Base-by-base conservation (phyloP, 176 grass and related monocot species). In the Cocos nucifera region DNA sequence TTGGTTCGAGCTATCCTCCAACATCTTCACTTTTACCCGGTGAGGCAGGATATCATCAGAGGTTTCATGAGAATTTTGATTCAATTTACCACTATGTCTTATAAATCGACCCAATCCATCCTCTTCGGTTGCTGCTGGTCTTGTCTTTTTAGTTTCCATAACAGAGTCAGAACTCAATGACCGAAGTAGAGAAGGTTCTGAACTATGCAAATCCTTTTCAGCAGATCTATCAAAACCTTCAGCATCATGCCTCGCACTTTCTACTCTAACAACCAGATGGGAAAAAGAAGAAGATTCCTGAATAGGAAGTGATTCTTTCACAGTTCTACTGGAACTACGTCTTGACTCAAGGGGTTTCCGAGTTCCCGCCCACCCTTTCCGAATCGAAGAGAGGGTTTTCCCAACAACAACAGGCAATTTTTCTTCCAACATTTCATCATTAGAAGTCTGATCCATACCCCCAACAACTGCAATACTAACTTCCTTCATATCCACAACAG, bases 341-440 rank as follows among this genome's bases (percentile, higher is more conserved):
- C 57, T 80, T 19, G 54, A 62, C 29, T 64, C 49, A 66, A 50
- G 49, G 66, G 62, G 58, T 55, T 51, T 59, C 57, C n/a, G 57
- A 75, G 59, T 59, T 49, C 57, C 48, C 32, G 57, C 16, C 48
- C 32, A 77, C 53, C 71, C 78, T 59, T 77, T 80, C 49, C 30
- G 59, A 26, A 57, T 64, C 60, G 58, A 76, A 69, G 72, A 29
- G 15, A 14, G 3, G 26, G 50, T 57, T 63, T 68, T 73, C 9
- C 50, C 7, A 44, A 12, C 35, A 44, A 12, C 35, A 27, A 59
- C 58, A 54, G 28, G 39, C 28, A n/a, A 12, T 22, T 62, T 24
- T 54, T 69, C 19, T 29, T 67, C 62, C 3, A n/a, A 28, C 44
- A 17, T 51, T 72, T 54, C 58, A 27, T 50, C 67, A 16, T 6